Percentiles rank a stretch among this genome's conserved stretches.
Conservation (phyloP, 257 asterid genomes). For the Fraxinus excelsior region DNA sequence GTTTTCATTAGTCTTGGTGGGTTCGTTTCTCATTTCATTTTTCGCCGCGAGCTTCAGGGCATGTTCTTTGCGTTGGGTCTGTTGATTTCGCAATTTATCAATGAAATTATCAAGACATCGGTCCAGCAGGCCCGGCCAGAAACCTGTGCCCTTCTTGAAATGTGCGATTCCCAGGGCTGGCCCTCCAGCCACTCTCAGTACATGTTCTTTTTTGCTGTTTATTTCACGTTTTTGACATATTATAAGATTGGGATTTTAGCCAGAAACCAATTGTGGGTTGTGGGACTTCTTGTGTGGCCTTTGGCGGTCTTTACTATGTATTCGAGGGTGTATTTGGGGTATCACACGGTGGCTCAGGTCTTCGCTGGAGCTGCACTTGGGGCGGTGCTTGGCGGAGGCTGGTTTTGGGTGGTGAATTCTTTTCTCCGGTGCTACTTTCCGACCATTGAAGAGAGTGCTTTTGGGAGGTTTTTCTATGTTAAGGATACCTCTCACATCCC, state of each 20-base stretch:
- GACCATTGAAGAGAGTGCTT: constrained; percentile 77
- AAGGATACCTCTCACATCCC: constrained; percentile 90
- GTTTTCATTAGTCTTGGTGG: constrained; percentile 89
- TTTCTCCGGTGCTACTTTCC: constrained; percentile 51
- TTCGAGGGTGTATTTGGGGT: constrained; percentile 88
- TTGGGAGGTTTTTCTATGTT: constrained; percentile 56
- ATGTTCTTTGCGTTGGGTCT: constrained; percentile 86
- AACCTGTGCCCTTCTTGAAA: constrained; percentile 77
- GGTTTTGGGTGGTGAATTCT: constrained; percentile 88
- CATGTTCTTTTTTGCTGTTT: constrained; percentile 81
- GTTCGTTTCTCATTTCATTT: constrained; percentile 81
- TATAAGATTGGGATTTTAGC: constrained; percentile 51
- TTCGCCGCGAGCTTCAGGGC: constrained; percentile 95
- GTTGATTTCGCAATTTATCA: constrained; percentile 69
- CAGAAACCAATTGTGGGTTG: constrained; percentile 65
- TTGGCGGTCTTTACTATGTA: constrained; percentile 67
- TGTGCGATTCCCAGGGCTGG: constrained; percentile 98
- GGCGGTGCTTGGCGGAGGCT: constrained; percentile 61
- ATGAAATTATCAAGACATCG: constrained; percentile 67
- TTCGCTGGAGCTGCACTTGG: constrained; percentile 86
- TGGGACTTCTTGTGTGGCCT: constrained; percentile 71
- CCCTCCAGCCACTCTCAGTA: constrained; percentile 96
- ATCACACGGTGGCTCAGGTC: constrained; percentile 87
- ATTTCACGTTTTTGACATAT: constrained; percentile 58
- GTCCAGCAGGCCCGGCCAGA: constrained; percentile 90